Evolutionary conservation across 1,139 yeast species (phyloP).

Genomic region (Magnusiomyces magnusii): DNA sequence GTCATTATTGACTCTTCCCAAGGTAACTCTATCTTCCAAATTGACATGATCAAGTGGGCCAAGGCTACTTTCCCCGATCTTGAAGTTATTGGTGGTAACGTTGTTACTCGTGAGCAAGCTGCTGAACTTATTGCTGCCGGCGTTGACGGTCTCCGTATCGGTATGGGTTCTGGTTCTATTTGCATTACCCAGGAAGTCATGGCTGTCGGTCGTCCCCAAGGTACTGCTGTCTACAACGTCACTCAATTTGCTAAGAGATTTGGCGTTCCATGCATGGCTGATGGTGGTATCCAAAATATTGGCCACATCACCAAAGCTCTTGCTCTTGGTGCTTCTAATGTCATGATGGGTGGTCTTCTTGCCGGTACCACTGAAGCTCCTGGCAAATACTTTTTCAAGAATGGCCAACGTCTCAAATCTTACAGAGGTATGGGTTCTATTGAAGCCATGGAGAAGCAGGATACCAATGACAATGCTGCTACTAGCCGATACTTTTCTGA

Average conservation of each 20-base stretch:
- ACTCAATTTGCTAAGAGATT: conserved; percentile 81
- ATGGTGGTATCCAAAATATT: conserved; percentile 98
- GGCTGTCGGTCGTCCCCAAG: conserved; percentile 99
- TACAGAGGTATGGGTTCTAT: conserved; percentile 99
- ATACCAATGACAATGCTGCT: conserved; percentile 85
- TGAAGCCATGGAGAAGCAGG: conserved; percentile 97
- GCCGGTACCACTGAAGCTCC: conserved; percentile 99
- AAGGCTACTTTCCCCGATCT: conserved; percentile 71
- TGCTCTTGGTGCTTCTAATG: conserved; percentile 94
- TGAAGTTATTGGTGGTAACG: conserved; percentile 95
- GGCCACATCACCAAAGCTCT: conserved; percentile 98
- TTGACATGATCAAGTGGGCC: conserved; percentile 88
- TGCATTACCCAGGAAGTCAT: conserved; percentile 99
- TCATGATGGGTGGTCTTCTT: conserved; percentile 99
- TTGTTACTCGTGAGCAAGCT: conserved; percentile 98
- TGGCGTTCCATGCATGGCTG: conserved; percentile 97
- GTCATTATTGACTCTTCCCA: conserved; percentile 94
- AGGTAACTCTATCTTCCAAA: conserved; percentile 94
- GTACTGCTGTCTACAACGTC: conserved; percentile 88
- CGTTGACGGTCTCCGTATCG: conserved; percentile 97
- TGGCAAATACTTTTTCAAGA: conserved; percentile 96
- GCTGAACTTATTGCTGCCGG: conserved; percentile 93
- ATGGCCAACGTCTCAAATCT: conserved; percentile 93
- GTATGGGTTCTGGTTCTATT: conserved; percentile 99
- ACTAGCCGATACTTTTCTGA: conserved; percentile 98